Base-by-base conservation (phyloP, 352 stramenopile species). In the Phytopythium ostracodes region DNA sequence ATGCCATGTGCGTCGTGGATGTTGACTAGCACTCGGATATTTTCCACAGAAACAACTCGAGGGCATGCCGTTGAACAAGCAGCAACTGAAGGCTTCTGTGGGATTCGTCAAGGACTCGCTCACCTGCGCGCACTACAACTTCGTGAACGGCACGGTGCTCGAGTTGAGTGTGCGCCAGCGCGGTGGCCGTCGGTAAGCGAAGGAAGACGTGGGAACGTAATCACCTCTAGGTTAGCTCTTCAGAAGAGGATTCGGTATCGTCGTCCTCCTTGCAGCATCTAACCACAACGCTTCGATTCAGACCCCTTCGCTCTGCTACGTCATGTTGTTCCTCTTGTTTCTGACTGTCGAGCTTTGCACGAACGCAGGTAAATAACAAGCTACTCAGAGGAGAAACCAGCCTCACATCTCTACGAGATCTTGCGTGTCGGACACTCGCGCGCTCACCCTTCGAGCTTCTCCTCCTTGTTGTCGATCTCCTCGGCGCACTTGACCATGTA, bases 51-150 rank as follows among this genome's bases (percentile, higher is more conserved):
- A 63, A 5, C 72, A 97, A 50, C 70, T 98, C 43, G 84, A 88
- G 40, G 83, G 77, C 10, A 98, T 98, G 92, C 93, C 93, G 6
- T 67, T 92, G 35, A 98, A 98, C 77, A 99, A 99, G 70, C 92
- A 98, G 74, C 95, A 99, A 73, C 69, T 99, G 22, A 98, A 98
- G 70, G 86, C 84, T 24, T 66, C 87, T 8, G 77, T 83, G 61
- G 93, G 90, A 7, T 99, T 99, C 61, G 76, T 98, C 59, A 98
- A 98, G 69, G 95, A 95, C 60, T 54, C 79, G 15, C 75, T 93
- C 18, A 87, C 64, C 2, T 91, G 81, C 29, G 86, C 86, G 27
- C 86, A 95, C 66, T 95, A 95, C 81, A 95, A 95, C 65, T 93
- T 95, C 59, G 68, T 89, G 49, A 88, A 85, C 44, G 83, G 76